Evolutionary conservation across 1,284 basidiomycete species (phyloP).

Genomic region (Leucoagaricus sp.): DNA sequence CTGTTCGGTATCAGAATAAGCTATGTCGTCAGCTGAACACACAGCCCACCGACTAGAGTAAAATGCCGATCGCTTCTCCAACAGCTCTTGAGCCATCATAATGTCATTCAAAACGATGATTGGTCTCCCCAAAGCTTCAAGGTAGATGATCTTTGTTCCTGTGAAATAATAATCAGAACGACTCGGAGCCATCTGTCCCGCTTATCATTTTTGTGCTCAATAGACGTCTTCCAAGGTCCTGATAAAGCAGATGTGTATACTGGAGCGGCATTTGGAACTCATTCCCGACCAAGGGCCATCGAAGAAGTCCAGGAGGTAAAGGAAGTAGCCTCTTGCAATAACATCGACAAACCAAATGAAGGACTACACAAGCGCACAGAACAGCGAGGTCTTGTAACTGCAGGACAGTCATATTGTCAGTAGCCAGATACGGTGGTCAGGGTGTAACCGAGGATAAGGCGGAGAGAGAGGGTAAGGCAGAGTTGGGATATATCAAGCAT

Average conservation of each 20-base stretch:
- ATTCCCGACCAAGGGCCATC: constrained; percentile 12
- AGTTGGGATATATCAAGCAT: no score
- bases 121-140: constrained; percentile 13
- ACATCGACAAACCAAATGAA: constrained; percentile 2
- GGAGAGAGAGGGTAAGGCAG: no score
- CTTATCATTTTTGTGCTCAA: background rate
- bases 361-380: background rate
- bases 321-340: background rate
- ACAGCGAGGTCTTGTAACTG: background rate
- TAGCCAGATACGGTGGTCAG: no score
- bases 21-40: background rate
- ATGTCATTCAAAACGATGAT: constrained; percentile 7
- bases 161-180: background rate
- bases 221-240: constrained; percentile 1
- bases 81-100: constrained; percentile 4
- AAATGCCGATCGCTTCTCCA: constrained; percentile 4
- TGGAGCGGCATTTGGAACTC: constrained; percentile 5
- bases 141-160: constrained; percentile 8
- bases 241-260: constrained; percentile 1
- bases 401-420: no score
- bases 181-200: background rate
- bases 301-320: constrained; percentile 1
- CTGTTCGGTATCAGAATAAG: background rate
- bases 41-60: constrained; percentile 9
- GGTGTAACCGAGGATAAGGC: no score